Evolutionary conservation across 1,284 basidiomycete species (phyloP).

Genomic region (Microbotryum intermedium): DNA sequence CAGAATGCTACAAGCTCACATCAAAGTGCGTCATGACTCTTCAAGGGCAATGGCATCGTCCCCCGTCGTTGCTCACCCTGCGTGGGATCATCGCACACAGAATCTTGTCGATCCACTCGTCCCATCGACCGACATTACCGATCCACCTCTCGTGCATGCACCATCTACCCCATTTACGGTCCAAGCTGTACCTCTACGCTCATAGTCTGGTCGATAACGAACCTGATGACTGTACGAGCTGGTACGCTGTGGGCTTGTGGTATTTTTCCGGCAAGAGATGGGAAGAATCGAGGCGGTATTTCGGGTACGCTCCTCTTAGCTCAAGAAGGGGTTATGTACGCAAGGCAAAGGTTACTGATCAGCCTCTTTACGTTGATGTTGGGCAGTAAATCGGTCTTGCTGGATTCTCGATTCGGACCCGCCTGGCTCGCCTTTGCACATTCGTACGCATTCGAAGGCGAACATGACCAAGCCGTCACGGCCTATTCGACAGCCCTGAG

Average conservation of each 20-base stretch:
- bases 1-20: conserved; percentile 86
- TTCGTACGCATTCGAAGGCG: conserved; percentile 91
- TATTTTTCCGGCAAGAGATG: conserved; percentile 80
- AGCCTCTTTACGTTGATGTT: not conserved
- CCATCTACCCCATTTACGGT: conserved; percentile 80
- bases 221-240: conserved; percentile 82
- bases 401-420: conserved; percentile 91
- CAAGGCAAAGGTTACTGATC: not conserved
- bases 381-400: conserved; percentile 80
- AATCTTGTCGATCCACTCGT: conserved; percentile 67
- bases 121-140: conserved; percentile 78
- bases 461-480: conserved; percentile 95
- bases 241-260: conserved; percentile 99
- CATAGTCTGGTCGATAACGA: conserved; percentile 91
- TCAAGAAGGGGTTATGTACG: not conserved
- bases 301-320: conserved; percentile 53
- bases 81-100: conserved; percentile 42
- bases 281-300: conserved; percentile 80
- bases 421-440: conserved; percentile 98
- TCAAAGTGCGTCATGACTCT: conserved; percentile 49
- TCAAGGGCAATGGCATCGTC: no score
- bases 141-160: conserved; percentile 96
- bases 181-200: conserved; percentile 86
- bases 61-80: not conserved
- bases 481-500: conserved; percentile 94